Evolutionary conservation across 768 basidiomycete genomes (phyloP).

Genomic region (Leccinum barrowsii): DNA sequence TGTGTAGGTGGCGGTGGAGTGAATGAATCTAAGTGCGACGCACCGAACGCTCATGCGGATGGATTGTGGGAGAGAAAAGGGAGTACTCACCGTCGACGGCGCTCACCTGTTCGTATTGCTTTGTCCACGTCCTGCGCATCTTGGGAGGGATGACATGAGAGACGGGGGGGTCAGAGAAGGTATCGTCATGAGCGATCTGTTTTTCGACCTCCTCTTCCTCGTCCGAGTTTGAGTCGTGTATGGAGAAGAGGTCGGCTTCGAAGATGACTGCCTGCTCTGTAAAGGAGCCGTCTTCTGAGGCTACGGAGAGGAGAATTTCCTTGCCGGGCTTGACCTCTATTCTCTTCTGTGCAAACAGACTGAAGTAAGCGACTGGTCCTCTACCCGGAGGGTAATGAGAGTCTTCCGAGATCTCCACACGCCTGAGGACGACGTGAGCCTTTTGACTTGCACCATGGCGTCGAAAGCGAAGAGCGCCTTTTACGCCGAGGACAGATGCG

Average conservation of each 20-base stretch:
- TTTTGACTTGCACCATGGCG: slow-evolving; percentile 65
- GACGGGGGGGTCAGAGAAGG: slow-evolving; percentile 30
- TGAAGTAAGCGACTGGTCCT: slow-evolving; percentile 48
- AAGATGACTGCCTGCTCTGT: slow-evolving; percentile 57
- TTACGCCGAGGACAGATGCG: slow-evolving; percentile 58
- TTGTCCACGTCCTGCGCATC: slow-evolving; percentile 61
- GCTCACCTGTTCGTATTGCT: slow-evolving; percentile 44
- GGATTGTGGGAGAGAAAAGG: not conserved
- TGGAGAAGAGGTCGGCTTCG: slow-evolving; percentile 43
- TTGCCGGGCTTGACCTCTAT: slow-evolving; percentile 70
- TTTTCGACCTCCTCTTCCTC: slow-evolving; percentile 41
- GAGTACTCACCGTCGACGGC: slow-evolving; percentile 36
- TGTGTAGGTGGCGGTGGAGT: slow-evolving; percentile 23
- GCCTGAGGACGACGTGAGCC: slow-evolving; percentile 64
- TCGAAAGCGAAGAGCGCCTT: slow-evolving; percentile 59
- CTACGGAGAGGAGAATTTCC: slow-evolving; percentile 61
- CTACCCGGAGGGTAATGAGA: slow-evolving; percentile 40
- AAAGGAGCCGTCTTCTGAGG: slow-evolving; percentile 48
- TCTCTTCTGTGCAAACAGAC: slow-evolving; percentile 63
- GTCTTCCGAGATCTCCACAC: slow-evolving; percentile 50
- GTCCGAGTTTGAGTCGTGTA: slow-evolving; percentile 30
- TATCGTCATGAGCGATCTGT: slow-evolving; percentile 40
- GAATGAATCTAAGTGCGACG: slow-evolving; percentile 28
- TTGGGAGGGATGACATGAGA: slow-evolving; percentile 54
- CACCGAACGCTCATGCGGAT: slow-evolving; percentile 28